Percentiles rank a stretch among this genome's conserved stretches.
phyloP scores from a whole-genome alignment of 2,329 filamentous ascomycete genomes.

The Venturia oleaginea region DNA sequence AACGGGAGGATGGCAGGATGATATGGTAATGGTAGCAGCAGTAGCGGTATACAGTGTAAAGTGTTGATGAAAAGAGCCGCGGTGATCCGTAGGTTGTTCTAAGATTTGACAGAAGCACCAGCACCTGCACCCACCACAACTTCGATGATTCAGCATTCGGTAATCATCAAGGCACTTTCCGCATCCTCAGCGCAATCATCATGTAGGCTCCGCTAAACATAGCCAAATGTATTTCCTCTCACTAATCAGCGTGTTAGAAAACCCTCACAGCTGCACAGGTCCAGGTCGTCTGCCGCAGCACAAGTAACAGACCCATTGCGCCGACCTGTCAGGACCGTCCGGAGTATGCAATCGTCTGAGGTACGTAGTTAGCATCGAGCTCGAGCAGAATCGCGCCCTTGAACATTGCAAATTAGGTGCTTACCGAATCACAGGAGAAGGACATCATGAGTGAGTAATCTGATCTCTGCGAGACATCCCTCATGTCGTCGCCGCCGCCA shows the following conservation, averaged over 20 bases:
- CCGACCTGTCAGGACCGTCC: neutral
- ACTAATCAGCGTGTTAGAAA: neutral
- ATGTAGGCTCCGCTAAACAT: neutral
- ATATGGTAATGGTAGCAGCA: neutral
- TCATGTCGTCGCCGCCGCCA: neutral
- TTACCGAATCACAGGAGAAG: neutral
- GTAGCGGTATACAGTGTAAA: neutral
- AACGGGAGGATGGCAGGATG: neutral
- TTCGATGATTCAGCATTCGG: neutral
- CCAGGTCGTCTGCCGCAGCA: neutral
- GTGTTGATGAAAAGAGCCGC: too few relatives aligned
- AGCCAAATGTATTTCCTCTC: constrained; percentile 1
- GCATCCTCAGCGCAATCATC: neutral
- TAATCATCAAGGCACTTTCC: neutral
- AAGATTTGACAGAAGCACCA: too few relatives aligned
- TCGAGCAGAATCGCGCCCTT: neutral
- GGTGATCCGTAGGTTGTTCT: too few relatives aligned
- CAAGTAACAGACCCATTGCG: neutral
- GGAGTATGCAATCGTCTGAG: constrained; percentile 7
- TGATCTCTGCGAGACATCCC: neutral
- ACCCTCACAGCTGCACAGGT: neutral
- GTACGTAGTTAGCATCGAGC: constrained; percentile 3
- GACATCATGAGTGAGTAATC: constrained; percentile 9
- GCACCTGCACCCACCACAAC: too few relatives aligned
- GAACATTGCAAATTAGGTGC: neutral